These are phyloP conservation scores for Skeletonema tropicum DNA, from an alignment of 108 stramenopile genomes.

Conservation along the genomic window DNA sequence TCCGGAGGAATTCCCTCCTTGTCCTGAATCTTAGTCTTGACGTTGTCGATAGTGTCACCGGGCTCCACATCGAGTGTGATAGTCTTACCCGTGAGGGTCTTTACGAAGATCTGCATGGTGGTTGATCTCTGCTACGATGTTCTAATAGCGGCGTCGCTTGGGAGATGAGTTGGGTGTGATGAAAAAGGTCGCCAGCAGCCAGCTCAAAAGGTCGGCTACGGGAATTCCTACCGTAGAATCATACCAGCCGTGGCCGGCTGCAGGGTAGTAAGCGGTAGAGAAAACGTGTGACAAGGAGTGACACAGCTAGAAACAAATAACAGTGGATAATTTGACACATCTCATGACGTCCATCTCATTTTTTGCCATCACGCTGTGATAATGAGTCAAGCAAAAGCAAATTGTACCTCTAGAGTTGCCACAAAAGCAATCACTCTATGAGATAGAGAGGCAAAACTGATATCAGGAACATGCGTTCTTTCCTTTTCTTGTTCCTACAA, in stretches of 20 bases:
- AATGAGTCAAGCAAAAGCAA: too few relatives aligned
- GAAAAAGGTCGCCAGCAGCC: not conserved
- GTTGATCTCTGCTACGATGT: constrained; percentile 12
- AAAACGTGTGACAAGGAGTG: too few relatives aligned
- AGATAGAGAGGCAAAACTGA: too few relatives aligned
- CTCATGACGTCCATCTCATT: too few relatives aligned
- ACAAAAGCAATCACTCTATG: too few relatives aligned
- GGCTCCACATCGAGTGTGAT: constrained; percentile 99
- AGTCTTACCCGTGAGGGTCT: constrained; percentile 99
- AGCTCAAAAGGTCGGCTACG: not conserved
- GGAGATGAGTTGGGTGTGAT: not conserved
- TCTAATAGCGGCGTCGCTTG: constrained; percentile 5
- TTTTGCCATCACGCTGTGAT: too few relatives aligned
- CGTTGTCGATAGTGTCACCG: constrained; percentile 97
- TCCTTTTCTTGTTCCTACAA: not conserved
- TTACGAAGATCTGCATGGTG: constrained; percentile 98
- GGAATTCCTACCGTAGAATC: not conserved
- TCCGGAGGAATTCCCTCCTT: constrained; percentile 99
- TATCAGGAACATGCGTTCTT: not conserved
- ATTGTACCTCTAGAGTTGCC: too few relatives aligned
- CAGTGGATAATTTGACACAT: too few relatives aligned
- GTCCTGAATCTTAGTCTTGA: constrained; percentile 99
- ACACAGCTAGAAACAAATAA: too few relatives aligned
- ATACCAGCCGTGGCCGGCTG: not conserved
- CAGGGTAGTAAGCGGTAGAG: not conserved